Evolutionary conservation across 139 green algal species (phyloP).

Genomic region (Picochlorum sp.): DNA sequence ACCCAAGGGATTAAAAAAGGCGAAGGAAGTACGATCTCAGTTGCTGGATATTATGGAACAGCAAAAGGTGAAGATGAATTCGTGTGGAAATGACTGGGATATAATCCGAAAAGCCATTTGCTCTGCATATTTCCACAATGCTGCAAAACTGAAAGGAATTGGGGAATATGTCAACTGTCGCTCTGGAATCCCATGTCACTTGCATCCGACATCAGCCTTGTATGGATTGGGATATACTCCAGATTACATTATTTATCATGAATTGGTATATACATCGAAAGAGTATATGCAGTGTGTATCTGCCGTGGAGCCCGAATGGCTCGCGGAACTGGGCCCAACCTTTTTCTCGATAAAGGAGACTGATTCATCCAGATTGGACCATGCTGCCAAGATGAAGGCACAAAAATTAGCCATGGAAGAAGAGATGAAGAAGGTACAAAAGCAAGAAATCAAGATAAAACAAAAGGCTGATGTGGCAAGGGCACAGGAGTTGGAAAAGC

Average conservation of each 20-base stretch:
- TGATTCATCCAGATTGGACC: constrained; percentile 64
- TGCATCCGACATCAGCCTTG: constrained; percentile 82
- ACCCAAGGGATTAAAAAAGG: constrained; percentile 75
- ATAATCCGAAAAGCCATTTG: constrained; percentile 91
- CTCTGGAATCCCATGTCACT: constrained; percentile 72
- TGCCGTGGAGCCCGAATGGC: constrained; percentile 93
- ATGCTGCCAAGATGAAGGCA: constrained; percentile 32
- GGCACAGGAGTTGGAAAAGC: constrained; percentile 19
- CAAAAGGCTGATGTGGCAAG: constrained; percentile 1
- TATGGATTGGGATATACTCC: constrained; percentile 94
- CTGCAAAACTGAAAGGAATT: constrained; percentile 89
- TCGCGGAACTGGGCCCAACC: constrained; percentile 94
- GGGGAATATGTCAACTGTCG: constrained; percentile 87
- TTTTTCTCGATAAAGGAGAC: constrained; percentile 95
- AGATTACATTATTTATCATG: constrained; percentile 97
- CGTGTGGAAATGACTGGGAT: constrained; percentile 81
- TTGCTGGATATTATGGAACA: constrained; percentile 92
- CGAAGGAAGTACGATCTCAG: constrained; percentile 69
- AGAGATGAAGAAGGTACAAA: constrained; percentile 42
- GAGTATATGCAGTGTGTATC: constrained; percentile 98
- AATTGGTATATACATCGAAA: constrained; percentile 94
- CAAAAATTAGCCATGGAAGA: constrained; percentile 67
- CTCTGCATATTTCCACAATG: constrained; percentile 93
- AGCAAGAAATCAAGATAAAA: constrained; percentile 9
- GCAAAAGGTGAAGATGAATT: constrained; percentile 67